Evolutionary conservation across 306 rosid species (phyloP), one percentile per base, ranked within the genome.

Genomic region (Cucumis sativus): DNA sequence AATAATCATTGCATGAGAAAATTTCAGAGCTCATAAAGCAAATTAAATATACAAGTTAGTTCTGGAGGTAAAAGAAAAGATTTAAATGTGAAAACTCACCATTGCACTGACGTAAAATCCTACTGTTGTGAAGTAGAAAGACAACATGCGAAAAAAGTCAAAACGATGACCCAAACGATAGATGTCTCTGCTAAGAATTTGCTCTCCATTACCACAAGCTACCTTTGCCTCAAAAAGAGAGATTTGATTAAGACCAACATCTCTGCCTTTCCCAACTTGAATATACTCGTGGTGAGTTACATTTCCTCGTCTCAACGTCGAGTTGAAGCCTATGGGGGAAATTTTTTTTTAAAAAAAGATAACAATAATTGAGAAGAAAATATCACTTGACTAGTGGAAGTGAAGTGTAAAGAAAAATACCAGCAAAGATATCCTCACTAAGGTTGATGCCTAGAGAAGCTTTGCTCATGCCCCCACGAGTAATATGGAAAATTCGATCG

Each of bases 381-480:
- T 18, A 52, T 10, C 35, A 20, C 20, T 72, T 60, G 17, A 35
- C 18, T 68, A 69, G 68, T 66, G 67, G 39, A 33, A 47, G 55
- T 59, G 54, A 71, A 58, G 74, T 76, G 75, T 78, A 57, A 68
- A 77, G 75, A 86, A 81, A 66, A 63, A 62, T 88, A 92, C 99
- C 99, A 21, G 99, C 97, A 92, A 95, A 95, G 79, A 95, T 95
- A 80, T 95, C 99, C 87, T 95, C 99, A 54, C 99, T 95, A 76
- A 95, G 85, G 82, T 95, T 88, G 92, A 95, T 87, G 80, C 91
- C 97, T 78, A 91, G 88, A 77, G 99, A 95, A 83, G 99, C 99
- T 86, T 95, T 95, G 86, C 99, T 95, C n/a, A 92, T 88, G 64
- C 99, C 99, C 80, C 99, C 99, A 64, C 99, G 99, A 71, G 99